Evolutionary conservation across 2,329 filamentous ascomycete species (phyloP).

Genomic region (Trematosphaeria pertusa): DNA sequence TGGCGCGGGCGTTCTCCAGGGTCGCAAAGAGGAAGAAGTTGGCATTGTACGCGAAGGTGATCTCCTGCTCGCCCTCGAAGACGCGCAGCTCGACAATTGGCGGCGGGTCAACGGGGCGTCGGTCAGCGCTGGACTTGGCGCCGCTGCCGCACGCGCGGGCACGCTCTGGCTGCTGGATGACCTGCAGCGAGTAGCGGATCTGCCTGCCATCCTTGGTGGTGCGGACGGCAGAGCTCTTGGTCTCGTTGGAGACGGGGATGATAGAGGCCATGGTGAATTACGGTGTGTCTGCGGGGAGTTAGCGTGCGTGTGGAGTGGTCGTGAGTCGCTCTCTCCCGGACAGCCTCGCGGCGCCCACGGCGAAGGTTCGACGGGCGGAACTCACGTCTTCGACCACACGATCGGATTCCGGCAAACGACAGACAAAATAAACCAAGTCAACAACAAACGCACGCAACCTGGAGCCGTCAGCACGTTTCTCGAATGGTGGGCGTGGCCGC

Average conservation of each 20-base stretch:
- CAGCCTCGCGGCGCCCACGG: background rate
- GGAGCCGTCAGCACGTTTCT: no score
- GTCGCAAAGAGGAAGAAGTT: conserved; percentile 97
- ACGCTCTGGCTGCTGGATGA: conserved; percentile 93
- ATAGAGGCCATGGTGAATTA: conserved; percentile 42
- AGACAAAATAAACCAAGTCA: background rate
- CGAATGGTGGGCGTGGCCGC: no score
- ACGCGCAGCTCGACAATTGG: conserved; percentile 92
- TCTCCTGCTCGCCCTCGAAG: conserved; percentile 71
- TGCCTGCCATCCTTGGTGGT: conserved; percentile 76
- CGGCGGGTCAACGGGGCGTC: conserved; percentile 90
- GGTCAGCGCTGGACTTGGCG: conserved; percentile 81
- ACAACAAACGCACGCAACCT: no score
- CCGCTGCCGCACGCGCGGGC: conserved; percentile 94
- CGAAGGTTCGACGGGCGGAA: background rate
- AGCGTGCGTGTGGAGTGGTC: conserved; percentile 14
- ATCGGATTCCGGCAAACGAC: conserved; percentile 2
- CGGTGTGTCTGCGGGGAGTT: conserved; percentile 10
- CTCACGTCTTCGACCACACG: conserved; percentile 8
- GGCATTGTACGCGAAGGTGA: conserved; percentile 90
- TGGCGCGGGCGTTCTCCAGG: conserved; percentile 81
- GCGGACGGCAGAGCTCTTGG: conserved; percentile 59
- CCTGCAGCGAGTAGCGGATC: conserved; percentile 81
- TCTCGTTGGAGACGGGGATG: conserved; percentile 65
- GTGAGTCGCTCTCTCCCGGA: background rate